Conservation (phyloP, 192 early-diverging fungal genomes). For the Linnemannia zychae region DNA sequence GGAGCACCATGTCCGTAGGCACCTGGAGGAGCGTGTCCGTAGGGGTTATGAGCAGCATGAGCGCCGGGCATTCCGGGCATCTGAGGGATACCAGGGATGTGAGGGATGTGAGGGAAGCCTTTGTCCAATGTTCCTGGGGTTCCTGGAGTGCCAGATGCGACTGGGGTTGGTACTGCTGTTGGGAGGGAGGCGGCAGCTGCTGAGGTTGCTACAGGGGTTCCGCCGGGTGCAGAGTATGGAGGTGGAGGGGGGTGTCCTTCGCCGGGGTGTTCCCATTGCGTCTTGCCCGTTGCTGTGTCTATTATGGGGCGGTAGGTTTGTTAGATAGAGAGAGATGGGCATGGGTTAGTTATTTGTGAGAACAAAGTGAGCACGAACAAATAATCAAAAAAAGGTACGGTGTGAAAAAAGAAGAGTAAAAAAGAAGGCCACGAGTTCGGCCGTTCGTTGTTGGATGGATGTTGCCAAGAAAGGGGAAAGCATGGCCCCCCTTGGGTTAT, state of each 20-base stretch:
- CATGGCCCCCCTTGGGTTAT: neutral
- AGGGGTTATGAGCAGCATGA: constrained; percentile 18
- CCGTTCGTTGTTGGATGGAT: no score
- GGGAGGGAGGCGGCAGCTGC: neutral
- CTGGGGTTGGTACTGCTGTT: neutral
- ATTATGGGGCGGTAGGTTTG: neutral
- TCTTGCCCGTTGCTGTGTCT: constrained; percentile 50
- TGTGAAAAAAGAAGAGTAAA: neutral
- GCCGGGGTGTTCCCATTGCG: constrained; percentile 46
- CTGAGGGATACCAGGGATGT: neutral
- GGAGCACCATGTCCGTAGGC: constrained; percentile 14
- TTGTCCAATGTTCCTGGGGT: constrained; percentile 23
- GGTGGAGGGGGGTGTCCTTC: constrained; percentile 15
- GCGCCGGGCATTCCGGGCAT: neutral
- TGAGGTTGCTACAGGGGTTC: neutral
- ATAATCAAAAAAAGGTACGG: neutral
- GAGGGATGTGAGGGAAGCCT: constrained; percentile 16
- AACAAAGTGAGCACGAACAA: neutral
- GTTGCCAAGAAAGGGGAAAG: neutral
- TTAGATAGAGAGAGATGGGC: neutral
- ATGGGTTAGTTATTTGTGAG: neutral
- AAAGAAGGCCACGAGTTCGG: neutral
- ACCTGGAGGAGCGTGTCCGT: constrained; percentile 1
- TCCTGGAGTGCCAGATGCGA: neutral
- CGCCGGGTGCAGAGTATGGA: constrained; percentile 14